Conservation (phyloP, 371 early-diverging fungal species). For the Lichtheimia corymbifera region DNA sequence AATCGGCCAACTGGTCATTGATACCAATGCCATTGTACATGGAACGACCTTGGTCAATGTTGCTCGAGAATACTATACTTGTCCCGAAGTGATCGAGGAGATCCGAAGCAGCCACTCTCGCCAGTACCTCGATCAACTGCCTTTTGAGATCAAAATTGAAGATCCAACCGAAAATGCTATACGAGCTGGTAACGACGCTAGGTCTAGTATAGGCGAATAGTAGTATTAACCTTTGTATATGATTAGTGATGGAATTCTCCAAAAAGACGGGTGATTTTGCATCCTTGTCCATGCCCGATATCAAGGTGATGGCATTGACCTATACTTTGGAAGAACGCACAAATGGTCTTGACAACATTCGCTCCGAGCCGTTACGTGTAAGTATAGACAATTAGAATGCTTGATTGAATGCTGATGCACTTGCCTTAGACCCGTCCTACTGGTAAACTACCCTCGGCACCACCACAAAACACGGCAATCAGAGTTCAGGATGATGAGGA, state of each 20-base stretch:
- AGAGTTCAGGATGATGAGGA: neutral
- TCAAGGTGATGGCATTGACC: constrained; percentile 88
- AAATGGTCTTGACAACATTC: constrained; percentile 63
- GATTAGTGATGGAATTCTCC: constrained; percentile 77
- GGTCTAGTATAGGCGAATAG: neutral
- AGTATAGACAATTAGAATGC: neutral
- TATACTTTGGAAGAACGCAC: constrained; percentile 81
- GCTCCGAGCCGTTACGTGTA: constrained; percentile 62
- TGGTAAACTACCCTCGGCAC: constrained; percentile 41
- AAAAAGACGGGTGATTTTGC: constrained; percentile 93
- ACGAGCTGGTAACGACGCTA: constrained; percentile 56
- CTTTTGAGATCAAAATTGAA: constrained; percentile 67
- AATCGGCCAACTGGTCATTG: constrained; percentile 57
- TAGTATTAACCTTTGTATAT: neutral
- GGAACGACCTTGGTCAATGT: constrained; percentile 44
- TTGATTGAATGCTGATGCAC: neutral
- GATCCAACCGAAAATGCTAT: constrained; percentile 80
- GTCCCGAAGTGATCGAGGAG: constrained; percentile 89
- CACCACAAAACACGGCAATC: constrained; percentile 23
- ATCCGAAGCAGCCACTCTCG: constrained; percentile 78
- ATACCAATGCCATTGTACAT: constrained; percentile 66
- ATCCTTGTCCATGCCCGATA: constrained; percentile 80
- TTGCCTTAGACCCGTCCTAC: constrained; percentile 30
- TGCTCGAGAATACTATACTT: constrained; percentile 79
- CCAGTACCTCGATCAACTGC: constrained; percentile 62